Evolutionary conservation across 768 basidiomycete species (phyloP).

Genomic region (Cubamyces sp.): DNA sequence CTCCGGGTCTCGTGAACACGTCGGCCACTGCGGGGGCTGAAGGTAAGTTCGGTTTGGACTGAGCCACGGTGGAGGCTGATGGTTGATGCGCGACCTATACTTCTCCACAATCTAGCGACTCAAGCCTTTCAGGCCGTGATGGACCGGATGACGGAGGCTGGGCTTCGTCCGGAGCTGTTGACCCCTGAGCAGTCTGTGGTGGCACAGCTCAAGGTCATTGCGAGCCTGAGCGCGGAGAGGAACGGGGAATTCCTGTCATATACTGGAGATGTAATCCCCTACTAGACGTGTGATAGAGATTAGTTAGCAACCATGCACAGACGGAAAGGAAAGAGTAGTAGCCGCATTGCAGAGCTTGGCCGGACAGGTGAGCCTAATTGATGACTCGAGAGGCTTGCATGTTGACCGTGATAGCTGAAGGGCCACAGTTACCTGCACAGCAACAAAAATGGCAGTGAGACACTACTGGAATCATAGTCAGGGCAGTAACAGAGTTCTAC

Average conservation of each 20-base stretch:
- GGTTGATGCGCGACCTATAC: background rate
- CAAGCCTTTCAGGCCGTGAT: slow-evolving; percentile 17
- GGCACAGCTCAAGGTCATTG: slow-evolving; percentile 11
- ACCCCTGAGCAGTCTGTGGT: slow-evolving; percentile 18
- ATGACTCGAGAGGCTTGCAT: no score
- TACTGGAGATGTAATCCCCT: background rate
- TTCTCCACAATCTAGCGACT: background rate
- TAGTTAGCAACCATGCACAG: no score
- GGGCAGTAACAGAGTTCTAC: no score
- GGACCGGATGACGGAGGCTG: background rate
- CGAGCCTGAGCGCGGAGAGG: background rate
- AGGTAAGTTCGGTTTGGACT: background rate
- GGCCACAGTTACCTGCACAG: no score
- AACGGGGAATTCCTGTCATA: slow-evolving; percentile 9
- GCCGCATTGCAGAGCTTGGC: no score
- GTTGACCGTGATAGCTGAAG: no score
- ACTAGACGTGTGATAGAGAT: background rate
- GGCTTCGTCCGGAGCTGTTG: background rate
- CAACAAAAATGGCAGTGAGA: no score
- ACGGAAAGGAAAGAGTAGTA: no score
- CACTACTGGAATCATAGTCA: no score
- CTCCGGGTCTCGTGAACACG: slow-evolving; percentile 42
- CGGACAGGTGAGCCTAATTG: no score
- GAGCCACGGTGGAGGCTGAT: background rate
- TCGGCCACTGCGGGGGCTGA: background rate